These are phyloP conservation scores for Haematococcus lacustris DNA, from an alignment of 139 green algal genomes.

Conservation along the genomic window DNA sequence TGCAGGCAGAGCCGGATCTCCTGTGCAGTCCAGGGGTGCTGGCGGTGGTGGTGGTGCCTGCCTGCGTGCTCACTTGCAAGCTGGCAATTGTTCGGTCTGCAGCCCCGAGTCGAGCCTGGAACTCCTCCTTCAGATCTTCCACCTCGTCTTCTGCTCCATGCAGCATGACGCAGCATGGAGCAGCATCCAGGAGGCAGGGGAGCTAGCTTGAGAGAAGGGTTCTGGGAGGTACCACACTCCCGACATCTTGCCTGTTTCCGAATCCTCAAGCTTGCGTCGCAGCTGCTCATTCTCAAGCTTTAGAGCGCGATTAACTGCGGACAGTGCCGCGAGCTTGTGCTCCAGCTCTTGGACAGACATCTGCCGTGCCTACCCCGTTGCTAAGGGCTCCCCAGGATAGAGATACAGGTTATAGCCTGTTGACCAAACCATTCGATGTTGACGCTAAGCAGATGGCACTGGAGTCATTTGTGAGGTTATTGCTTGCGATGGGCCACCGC, in stretches of 20 bases:
- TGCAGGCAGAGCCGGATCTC: too few relatives aligned
- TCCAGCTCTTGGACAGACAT: conserved; percentile 75
- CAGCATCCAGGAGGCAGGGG: background rate
- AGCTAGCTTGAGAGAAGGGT: background rate
- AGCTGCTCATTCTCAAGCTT: conserved; percentile 75
- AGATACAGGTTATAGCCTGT: too few relatives aligned
- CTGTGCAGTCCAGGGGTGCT: background rate
- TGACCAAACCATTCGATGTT: too few relatives aligned
- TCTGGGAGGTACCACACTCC: background rate
- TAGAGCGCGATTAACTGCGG: conserved; percentile 75
- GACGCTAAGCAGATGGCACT: too few relatives aligned
- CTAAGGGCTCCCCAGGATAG: too few relatives aligned
- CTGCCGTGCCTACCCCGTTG: too few relatives aligned
- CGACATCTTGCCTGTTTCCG: background rate
- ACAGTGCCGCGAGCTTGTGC: conserved; percentile 75
- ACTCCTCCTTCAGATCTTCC: conserved; percentile 79
- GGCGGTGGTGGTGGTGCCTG: background rate
- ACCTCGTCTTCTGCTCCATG: conserved; percentile 69
- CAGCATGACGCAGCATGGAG: background rate
- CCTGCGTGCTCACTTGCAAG: conserved; percentile 29
- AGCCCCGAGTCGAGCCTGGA: conserved; percentile 54
- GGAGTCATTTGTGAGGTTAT: too few relatives aligned
- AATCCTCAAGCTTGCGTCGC: conserved; percentile 24
- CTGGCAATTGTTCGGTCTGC: conserved; percentile 37
- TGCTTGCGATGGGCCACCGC: too few relatives aligned